These are phyloP conservation scores for Steccherinum ochraceum DNA, from an alignment of 768 basidiomycete genomes.

Conservation along the genomic window DNA sequence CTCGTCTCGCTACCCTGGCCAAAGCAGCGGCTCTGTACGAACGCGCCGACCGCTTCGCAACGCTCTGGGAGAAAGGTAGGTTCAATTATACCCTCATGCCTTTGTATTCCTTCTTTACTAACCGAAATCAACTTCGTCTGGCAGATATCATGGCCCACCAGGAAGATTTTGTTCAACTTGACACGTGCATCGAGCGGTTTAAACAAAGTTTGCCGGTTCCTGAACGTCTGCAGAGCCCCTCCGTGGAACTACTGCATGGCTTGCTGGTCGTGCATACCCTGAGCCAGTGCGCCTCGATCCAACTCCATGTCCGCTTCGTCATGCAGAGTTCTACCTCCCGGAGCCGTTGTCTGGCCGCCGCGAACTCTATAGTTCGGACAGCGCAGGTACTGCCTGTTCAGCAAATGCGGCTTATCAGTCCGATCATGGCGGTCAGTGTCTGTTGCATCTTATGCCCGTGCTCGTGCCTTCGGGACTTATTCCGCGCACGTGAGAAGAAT, in stretches of 20 bases:
- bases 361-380: slow-evolving; percentile 8
- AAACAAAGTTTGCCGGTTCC: slow-evolving; percentile 7
- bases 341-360: slow-evolving; percentile 7
- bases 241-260: slow-evolving; percentile 3
- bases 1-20: slow-evolving; percentile 5
- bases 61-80: slow-evolving; percentile 4
- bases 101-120: neutral
- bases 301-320: slow-evolving; percentile 8
- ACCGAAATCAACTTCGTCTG: too few relatives aligned
- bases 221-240: neutral
- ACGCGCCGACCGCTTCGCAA: slow-evolving; percentile 8
- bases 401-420: slow-evolving; percentile 3
- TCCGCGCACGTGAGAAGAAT: neutral
- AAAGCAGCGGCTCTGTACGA: slow-evolving; percentile 14
- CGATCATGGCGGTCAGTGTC: slow-evolving; percentile 9
- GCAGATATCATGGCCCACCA: slow-evolving; percentile 4
- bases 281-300: slow-evolving; percentile 6
- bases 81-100: neutral
- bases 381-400: slow-evolving; percentile 1
- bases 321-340: slow-evolving; percentile 7
- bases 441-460: neutral
- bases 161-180: slow-evolving; percentile 1
- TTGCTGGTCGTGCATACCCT: slow-evolving; percentile 6
- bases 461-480: neutral
- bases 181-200: slow-evolving; percentile 9